phyloP scores from a whole-genome alignment of 1,284 basidiomycete species.

The Hymenochaete sp. region DNA sequence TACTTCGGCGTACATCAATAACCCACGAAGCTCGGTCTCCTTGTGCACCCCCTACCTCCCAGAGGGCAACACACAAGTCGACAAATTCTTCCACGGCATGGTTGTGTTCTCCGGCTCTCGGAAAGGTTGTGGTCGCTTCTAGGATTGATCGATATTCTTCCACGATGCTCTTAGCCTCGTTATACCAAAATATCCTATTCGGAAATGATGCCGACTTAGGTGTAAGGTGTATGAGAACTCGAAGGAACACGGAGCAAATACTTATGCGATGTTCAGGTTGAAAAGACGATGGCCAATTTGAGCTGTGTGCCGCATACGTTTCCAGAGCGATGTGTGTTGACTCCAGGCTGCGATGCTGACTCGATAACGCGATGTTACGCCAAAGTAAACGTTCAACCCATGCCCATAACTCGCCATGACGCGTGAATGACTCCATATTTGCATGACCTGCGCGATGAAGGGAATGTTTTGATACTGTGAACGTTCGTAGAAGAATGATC shows the following conservation, averaged over 20 bases:
- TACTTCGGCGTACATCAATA: constrained; percentile 48
- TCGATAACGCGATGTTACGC: constrained; percentile 51
- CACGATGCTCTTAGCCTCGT: constrained; percentile 54
- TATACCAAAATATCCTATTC: constrained; percentile 51
- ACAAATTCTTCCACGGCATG: constrained; percentile 75
- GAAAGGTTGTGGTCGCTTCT: constrained; percentile 65
- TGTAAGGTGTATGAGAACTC: constrained; percentile 49
- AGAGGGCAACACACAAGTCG: constrained; percentile 73
- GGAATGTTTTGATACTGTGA: constrained; percentile 26
- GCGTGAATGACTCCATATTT: constrained; percentile 44
- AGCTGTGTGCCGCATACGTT: constrained; percentile 49
- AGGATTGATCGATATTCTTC: constrained; percentile 63
- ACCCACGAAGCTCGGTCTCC: constrained; percentile 61
- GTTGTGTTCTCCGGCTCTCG: constrained; percentile 78
- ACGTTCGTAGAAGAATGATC: constrained; percentile 33
- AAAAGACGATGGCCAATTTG: constrained; percentile 70
- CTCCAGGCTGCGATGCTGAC: constrained; percentile 37
- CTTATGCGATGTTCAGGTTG: constrained; percentile 64
- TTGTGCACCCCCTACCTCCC: constrained; percentile 62
- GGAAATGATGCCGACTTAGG: constrained; percentile 29
- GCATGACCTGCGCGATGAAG: constrained; percentile 28
- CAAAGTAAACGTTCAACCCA: constrained; percentile 71
- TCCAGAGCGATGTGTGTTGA: constrained; percentile 51
- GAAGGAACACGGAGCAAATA: constrained; percentile 61
- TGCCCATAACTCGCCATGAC: constrained; percentile 68